These are phyloP conservation scores for Viola pubescens DNA, from an alignment of 441 rosid genomes.

Conservation along the genomic window DNA sequence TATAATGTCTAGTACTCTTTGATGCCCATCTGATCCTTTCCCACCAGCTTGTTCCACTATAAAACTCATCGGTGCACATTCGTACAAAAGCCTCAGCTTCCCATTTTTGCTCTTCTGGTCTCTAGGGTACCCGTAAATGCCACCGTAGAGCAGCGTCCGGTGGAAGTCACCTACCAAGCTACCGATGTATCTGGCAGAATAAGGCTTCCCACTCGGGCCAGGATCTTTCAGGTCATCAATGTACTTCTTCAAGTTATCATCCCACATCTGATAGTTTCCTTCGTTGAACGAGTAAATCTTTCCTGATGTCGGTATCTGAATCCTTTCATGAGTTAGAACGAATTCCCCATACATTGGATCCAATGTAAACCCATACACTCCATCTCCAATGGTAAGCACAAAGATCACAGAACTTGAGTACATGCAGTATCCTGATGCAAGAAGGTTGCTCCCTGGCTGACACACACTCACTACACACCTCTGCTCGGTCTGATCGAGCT, in stretches of 20 bases:
- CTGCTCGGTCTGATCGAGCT: constrained; percentile 54
- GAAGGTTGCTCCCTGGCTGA: constrained; percentile 85
- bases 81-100: constrained; percentile 82
- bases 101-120: constrained; percentile 91
- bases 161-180: constrained; percentile 96
- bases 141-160: constrained; percentile 74
- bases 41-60: constrained; percentile 96
- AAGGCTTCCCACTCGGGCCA: constrained; percentile 77
- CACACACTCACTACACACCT: constrained; percentile 82
- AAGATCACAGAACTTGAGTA: constrained; percentile 90
- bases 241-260: constrained; percentile 76
- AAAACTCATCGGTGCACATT: constrained; percentile 97
- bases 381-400: constrained; percentile 66
- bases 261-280: constrained; percentile 93
- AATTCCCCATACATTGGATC: constrained; percentile 97
- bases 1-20: constrained; percentile 67
- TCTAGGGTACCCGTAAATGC: constrained; percentile 87
- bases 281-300: constrained; percentile 86
- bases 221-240: constrained; percentile 86
- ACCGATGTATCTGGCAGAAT: constrained; percentile 86
- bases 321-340: constrained; percentile 70
- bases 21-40: constrained; percentile 87
- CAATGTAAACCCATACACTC: constrained; percentile 71
- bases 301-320: constrained; percentile 77
- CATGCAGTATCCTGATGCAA: constrained; percentile 96